phyloP scores from a whole-genome alignment of 2,329 filamentous ascomycete genomes.

The Trichoderma gracile region DNA sequence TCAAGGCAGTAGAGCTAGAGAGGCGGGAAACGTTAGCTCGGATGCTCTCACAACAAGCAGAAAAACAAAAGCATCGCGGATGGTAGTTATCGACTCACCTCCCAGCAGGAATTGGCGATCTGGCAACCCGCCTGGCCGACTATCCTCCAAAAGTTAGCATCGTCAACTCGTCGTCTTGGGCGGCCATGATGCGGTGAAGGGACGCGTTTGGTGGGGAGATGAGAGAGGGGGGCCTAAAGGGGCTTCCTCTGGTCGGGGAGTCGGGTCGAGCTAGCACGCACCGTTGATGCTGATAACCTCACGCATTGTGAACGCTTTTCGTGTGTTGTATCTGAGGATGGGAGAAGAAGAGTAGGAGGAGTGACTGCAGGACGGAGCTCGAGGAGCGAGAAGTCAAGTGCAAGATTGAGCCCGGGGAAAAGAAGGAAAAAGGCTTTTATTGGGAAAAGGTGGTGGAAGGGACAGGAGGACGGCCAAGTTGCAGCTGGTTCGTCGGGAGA shows the following conservation, averaged over 20 bases:
- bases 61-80: not conserved
- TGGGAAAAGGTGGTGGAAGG: constrained; percentile 32
- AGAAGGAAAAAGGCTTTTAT: constrained; percentile 33
- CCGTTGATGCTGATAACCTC: constrained; percentile 99
- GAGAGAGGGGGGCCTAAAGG: constrained; percentile 34
- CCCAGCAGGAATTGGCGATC: constrained; percentile 99
- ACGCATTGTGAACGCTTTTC: constrained; percentile 72
- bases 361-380: constrained; percentile 31
- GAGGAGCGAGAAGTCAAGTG: constrained; percentile 32
- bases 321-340: constrained; percentile 14
- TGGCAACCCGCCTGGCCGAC: constrained; percentile 99
- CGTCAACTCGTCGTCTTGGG: constrained; percentile 14
- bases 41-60: not conserved
- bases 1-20: constrained; percentile 97
- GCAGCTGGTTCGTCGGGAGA: constrained; percentile 27
- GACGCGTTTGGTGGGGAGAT: constrained; percentile 31
- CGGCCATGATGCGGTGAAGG: constrained; percentile 46
- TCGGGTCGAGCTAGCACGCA: constrained; percentile 49
- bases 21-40: constrained; percentile 37
- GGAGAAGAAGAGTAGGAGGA: constrained; percentile 34
- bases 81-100: constrained; percentile 66
- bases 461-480: constrained; percentile 31
- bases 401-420: constrained; percentile 31
- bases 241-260: constrained; percentile 3
- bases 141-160: constrained; percentile 60